These are phyloP conservation scores for Alternaria conjuncta DNA, from an alignment of 2,329 filamentous ascomycete species.

Conservation along the genomic window DNA sequence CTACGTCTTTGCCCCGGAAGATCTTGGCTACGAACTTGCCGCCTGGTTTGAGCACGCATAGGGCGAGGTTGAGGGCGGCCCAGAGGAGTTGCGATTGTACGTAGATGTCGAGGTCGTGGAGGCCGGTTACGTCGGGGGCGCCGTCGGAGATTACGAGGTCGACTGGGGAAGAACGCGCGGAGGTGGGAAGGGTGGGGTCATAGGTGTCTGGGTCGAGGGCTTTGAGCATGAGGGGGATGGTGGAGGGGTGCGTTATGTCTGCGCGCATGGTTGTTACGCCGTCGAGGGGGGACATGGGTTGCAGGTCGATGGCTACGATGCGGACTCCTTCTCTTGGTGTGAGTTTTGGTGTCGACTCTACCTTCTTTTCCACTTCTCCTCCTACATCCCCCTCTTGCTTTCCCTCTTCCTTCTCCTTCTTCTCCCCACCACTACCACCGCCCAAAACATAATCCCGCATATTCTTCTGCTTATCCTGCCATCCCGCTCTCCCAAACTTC, in stretches of 20 bases:
- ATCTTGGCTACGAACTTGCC: slow-evolving; percentile 99
- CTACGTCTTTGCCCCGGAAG: slow-evolving; percentile 93
- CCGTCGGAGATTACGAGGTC: slow-evolving; percentile 96
- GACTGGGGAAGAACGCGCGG: slow-evolving; percentile 72
- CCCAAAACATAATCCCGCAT: slow-evolving; percentile 67
- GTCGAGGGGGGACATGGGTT: slow-evolving; percentile 92
- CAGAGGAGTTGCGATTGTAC: slow-evolving; percentile 95
- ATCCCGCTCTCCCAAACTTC: slow-evolving; percentile 82
- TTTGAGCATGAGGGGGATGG: slow-evolving; percentile 84
- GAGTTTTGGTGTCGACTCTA: slow-evolving; percentile 31
- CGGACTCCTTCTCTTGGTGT: slow-evolving; percentile 75
- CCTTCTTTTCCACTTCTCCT: slow-evolving; percentile 15
- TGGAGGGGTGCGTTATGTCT: slow-evolving; percentile 96
- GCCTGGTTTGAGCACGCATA: slow-evolving; percentile 89
- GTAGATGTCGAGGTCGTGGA: slow-evolving; percentile 98
- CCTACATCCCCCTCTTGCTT: slow-evolving; percentile 18
- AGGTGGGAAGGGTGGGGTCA: slow-evolving; percentile 41
- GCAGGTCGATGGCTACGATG: slow-evolving; percentile 94
- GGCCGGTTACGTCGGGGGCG: slow-evolving; percentile 92
- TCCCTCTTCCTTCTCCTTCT: slow-evolving; percentile 11
- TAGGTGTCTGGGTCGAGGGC: slow-evolving; percentile 75
- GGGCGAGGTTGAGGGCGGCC: slow-evolving; percentile 88
- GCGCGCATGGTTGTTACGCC: slow-evolving; percentile 92
- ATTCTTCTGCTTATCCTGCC: slow-evolving; percentile 81
- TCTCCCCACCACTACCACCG: slow-evolving; percentile 8